A percentile compares a stretch with the other conserved stretches of the same genome.
These are phyloP conservation scores for Teunomyces tritomae DNA, from an alignment of 805 yeast species.

Conservation along the genomic window DNA sequence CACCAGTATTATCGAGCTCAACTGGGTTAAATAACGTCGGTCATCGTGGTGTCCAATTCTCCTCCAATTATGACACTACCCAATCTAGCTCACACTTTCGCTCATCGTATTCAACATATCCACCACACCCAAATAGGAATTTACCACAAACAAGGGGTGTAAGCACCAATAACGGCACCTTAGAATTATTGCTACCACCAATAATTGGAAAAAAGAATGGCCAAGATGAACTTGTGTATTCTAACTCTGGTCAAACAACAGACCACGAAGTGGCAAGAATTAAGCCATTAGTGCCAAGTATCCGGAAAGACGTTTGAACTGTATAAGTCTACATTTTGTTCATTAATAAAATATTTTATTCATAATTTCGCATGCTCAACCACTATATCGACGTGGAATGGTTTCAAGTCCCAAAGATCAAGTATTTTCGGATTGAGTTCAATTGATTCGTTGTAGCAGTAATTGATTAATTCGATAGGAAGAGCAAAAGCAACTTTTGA, in stretches of 20 bases:
- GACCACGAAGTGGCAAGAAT: not conserved
- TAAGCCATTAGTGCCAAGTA: slow-evolving; percentile 4
- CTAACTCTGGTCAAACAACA: not conserved
- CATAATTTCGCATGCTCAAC: slow-evolving; percentile 19
- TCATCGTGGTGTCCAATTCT: not conserved
- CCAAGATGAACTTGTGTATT: not conserved
- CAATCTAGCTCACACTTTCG: not conserved
- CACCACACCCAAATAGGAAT: slow-evolving; percentile 11
- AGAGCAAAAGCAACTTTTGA: slow-evolving; percentile 29
- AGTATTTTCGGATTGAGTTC: slow-evolving; percentile 14
- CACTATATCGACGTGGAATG: slow-evolving; percentile 20
- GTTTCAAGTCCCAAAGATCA: slow-evolving; percentile 23
- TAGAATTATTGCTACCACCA: not conserved
- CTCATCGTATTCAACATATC: slow-evolving; percentile 8
- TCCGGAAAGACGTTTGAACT: not conserved
- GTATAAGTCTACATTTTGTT: not conserved
- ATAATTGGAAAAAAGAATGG: not conserved
- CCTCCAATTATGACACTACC: slow-evolving; percentile 1
- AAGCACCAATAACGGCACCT: not conserved
- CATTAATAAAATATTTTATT: not conserved
- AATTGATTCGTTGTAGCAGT: slow-evolving; percentile 15
- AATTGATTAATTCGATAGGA: slow-evolving; percentile 30
- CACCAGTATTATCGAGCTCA: not conserved
- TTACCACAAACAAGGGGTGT: slow-evolving; percentile 2
- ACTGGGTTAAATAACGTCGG: not conserved